Evolutionary conservation across 2,329 filamentous ascomycete genomes (phyloP).

Genomic region (Aschersonia sp.): DNA sequence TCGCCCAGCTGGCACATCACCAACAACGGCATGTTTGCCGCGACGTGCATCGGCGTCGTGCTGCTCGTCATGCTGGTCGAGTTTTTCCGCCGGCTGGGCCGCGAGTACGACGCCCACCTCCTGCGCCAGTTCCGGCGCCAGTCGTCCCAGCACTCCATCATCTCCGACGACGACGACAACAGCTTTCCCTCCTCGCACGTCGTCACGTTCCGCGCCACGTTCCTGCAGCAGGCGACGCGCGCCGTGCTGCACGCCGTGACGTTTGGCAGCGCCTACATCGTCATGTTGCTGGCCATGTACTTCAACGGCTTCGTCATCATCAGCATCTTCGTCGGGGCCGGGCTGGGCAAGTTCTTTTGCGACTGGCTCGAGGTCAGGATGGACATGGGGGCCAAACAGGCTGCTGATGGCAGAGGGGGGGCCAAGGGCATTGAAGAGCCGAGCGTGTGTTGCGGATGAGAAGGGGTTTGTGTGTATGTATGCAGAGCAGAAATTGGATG

Average conservation of each 20-base stretch:
- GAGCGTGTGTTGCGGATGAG: slow-evolving; percentile 29
- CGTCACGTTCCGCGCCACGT: slow-evolving; percentile 34
- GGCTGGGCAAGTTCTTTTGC: slow-evolving; percentile 37
- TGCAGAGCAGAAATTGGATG: not conserved
- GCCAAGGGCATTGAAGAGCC: slow-evolving; percentile 26
- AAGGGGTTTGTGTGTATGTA: not conserved
- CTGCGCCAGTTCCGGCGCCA: slow-evolving; percentile 29
- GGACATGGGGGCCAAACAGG: slow-evolving; percentile 14
- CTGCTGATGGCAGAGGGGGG: slow-evolving; percentile 9
- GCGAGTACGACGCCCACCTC: slow-evolving; percentile 57
- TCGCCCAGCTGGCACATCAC: slow-evolving; percentile 54
- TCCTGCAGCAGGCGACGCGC: slow-evolving; percentile 50
- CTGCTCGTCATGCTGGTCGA: slow-evolving; percentile 59
- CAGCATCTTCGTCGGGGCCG: slow-evolving; percentile 48
- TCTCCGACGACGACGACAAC: slow-evolving; percentile 8
- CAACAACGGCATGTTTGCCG: slow-evolving; percentile 59
- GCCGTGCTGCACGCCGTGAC: slow-evolving; percentile 53
- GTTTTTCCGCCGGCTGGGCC: slow-evolving; percentile 51
- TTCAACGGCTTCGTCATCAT: slow-evolving; percentile 63
- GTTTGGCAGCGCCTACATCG: slow-evolving; percentile 60
- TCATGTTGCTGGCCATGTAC: slow-evolving; percentile 56
- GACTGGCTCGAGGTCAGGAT: slow-evolving; percentile 34
- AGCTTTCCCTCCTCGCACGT: slow-evolving; percentile 7
- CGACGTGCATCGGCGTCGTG: slow-evolving; percentile 62
- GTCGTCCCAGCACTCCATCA: slow-evolving; percentile 4